Base-by-base conservation (phyloP, 305 asterid genomes). In the Euphrasia arctica region DNA sequence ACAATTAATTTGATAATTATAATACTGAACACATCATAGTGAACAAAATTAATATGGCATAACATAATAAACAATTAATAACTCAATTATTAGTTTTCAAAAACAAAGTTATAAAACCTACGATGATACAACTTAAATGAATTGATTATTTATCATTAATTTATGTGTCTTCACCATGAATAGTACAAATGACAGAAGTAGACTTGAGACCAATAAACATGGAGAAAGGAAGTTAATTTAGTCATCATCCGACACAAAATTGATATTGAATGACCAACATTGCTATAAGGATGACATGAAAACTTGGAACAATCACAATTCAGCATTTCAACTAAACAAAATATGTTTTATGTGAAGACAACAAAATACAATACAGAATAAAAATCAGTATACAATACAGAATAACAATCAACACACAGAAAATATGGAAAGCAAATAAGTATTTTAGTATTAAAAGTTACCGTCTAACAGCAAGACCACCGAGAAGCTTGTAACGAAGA, bases 391-490 rank as follows among this genome's bases (percentile, higher is more conserved):
- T 31, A 31, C 36, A 31, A 31, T 31, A 31, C 36, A 31, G 4
- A 58, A 13, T 2, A 13, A 58, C 49, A n/a, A 58, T 2, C 4
- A 64, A 51, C 18, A 22, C 13, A 48, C 18, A 48, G 1, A 48
- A 48, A 12, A 48, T 3, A 54, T 11, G 8, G 3, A 15, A n/a
- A 4, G 0, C 41, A 49, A 3, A 49, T 4, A 15, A 5, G 42
- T 11, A 25, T 25, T 25, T 51, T 14, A 14, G 14, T 43, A 47
- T 4, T 27, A 29, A 58, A 61, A 39, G 31, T 22, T 77, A 81
- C 94, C 88, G 69, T 72, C 86, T 80, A 15, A 85, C 88, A 15
- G 86, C 85, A 49, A 83, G 79, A 28, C 90, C 88, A 62, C 90
- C 90, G 11, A 85, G 90, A 54, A 83, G 87, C 69, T 85, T 83